Conservation (phyloP, 2,329 filamentous ascomycete genomes). For the Ceratocystis diversiconidia region DNA sequence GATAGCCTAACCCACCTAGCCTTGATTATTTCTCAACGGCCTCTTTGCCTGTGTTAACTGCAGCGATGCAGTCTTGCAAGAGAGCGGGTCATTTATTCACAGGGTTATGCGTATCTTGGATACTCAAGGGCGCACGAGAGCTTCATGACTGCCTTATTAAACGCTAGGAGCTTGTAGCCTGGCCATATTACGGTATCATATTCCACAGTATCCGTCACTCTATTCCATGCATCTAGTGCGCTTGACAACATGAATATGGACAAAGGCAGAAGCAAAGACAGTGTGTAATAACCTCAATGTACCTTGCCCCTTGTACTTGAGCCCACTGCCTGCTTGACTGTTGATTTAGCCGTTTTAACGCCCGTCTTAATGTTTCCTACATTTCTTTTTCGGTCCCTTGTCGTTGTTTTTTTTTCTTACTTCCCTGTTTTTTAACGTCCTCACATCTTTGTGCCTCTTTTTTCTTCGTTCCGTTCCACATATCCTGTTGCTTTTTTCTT, state of each 20-base stretch:
- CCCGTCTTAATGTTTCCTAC: neutral
- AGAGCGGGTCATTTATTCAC: neutral
- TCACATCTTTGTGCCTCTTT: neutral
- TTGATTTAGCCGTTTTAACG: conserved; percentile 1
- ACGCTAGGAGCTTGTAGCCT: neutral
- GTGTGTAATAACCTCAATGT: neutral
- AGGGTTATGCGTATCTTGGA: neutral
- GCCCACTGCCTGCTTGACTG: neutral
- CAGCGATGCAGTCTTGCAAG: neutral
- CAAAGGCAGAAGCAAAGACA: neutral
- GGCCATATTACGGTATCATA: neutral
- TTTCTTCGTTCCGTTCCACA: neutral
- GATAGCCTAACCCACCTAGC: neutral
- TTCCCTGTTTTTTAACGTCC: neutral
- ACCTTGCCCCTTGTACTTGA: neutral
- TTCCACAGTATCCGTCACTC: neutral
- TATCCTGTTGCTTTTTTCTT: conserved; percentile 5
- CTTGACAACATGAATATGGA: neutral
- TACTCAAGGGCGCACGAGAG: neutral
- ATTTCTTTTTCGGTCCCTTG: neutral
- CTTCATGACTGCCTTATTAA: neutral
- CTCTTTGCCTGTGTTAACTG: neutral
- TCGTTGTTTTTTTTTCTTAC: neutral
- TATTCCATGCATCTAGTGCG: neutral
- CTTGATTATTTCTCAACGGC: neutral